Conservation (phyloP, 176 grass and related monocot species). For the Juncus inflexus region DNA sequence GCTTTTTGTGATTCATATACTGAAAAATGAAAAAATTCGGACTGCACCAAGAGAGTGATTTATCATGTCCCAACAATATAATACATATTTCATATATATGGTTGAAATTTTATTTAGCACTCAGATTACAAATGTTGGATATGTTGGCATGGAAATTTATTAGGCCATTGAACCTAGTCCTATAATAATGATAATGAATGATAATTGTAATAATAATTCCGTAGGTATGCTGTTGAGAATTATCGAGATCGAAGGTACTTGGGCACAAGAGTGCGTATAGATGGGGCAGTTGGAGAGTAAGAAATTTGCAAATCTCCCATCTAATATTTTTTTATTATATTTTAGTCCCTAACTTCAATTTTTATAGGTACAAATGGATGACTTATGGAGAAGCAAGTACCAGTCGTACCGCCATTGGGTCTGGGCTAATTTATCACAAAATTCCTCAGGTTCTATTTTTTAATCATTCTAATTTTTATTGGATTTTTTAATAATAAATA, state of each 20-base stretch:
- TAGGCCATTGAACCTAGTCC: too few relatives aligned
- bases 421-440: constrained; percentile 68
- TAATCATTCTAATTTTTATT: neutral
- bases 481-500: neutral
- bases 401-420: constrained; percentile 66
- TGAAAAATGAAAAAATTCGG: too few relatives aligned
- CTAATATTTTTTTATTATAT: constrained; percentile 14
- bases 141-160: too few relatives aligned
- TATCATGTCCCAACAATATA: too few relatives aligned
- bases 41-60: too few relatives aligned
- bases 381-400: constrained; percentile 88
- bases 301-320: constrained; percentile 23
- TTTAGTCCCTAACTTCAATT: constrained; percentile 5
- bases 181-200: too few relatives aligned
- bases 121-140: too few relatives aligned
- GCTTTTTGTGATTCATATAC: too few relatives aligned
- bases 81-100: too few relatives aligned
- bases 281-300: constrained; percentile 95
- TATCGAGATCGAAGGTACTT: constrained; percentile 82
- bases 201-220: too few relatives aligned
- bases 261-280: constrained; percentile 65
- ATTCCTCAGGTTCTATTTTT: constrained; percentile 64
- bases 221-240: constrained; percentile 75
- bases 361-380: constrained; percentile 90
- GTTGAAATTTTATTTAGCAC: too few relatives aligned